Base-by-base conservation (phyloP, 176 grass and related monocot species). In the Alloteropsis semialata region DNA sequence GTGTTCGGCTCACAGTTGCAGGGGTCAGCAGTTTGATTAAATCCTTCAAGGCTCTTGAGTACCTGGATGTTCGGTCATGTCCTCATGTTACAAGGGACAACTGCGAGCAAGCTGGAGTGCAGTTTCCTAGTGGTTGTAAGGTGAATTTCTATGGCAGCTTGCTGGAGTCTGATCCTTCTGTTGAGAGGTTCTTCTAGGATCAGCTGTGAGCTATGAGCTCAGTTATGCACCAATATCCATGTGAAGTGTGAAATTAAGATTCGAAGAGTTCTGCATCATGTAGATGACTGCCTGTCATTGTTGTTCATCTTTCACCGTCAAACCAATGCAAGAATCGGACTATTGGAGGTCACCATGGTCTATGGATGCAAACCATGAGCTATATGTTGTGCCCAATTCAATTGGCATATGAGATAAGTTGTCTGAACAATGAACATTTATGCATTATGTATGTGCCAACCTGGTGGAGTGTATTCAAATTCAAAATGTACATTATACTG, bases 11-110 rank as follows among this genome's bases (percentile, higher is more conserved):
- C 54, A 93, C 87, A 43, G 82, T 81, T 53, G 62, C 22, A 42
- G 87, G 87, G 80, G 43, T 85, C 51, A 53, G 77, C 15, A 81
- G 28, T 10, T 51, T 81, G 70, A 85, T 81, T 22, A 53, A 85
- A 69, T 81, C 82, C 10, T 89, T 54, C 89, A 95, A 86, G 71
- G 77, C 63, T 41, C 79, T 98, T 4, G 82, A 88, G 62, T 87
- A 95, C 68, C 83, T 98, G 45, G 91, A 98, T 66, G 74, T 98
- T 45, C 80, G 91, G 24, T 91, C 89, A 15, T 95, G 92, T 61
- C 96, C 87, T 25, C 63, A 81, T 27, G 41, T 93, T 58, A 90
- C 96, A 58, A 90, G 72, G 63, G 69, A 80, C 8, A 82, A 42
- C 67, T 98, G 89, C 9, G 81, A 85, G 64, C 76, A 91, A 88